Percentiles rank a stretch among this genome's conserved stretches.
Evolutionary conservation across 768 basidiomycete species (phyloP).

Genomic region (Gloeopeniophorella convolvens): DNA sequence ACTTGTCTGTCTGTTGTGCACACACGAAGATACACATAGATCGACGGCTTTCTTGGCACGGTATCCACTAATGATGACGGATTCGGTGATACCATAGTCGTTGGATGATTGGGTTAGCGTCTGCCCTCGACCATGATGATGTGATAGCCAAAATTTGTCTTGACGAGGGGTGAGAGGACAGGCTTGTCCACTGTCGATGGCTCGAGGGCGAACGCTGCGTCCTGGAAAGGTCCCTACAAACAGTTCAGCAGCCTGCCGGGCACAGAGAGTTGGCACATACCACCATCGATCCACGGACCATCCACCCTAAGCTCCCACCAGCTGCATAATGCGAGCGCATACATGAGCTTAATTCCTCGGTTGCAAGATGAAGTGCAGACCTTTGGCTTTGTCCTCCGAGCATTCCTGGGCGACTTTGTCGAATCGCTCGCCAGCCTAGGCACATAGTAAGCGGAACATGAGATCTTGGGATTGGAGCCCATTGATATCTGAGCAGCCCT

Average conservation of each 20-base stretch:
- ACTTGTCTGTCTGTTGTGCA: too few species aligned
- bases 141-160: slow-evolving; percentile 82
- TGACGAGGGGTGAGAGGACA: slow-evolving; percentile 61
- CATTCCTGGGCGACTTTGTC: slow-evolving; percentile 88
- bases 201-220: slow-evolving; percentile 75
- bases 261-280: slow-evolving; percentile 32
- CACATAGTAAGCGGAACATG: neutral
- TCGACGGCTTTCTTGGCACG: too few species aligned
- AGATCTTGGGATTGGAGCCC: neutral
- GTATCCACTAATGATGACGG: too few species aligned
- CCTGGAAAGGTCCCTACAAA: slow-evolving; percentile 64
- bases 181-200: slow-evolving; percentile 83
- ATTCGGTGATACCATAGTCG: too few species aligned
- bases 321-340: slow-evolving; percentile 39
- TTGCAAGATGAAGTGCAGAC: slow-evolving; percentile 32
- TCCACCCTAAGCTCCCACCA: slow-evolving; percentile 85
- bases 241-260: neutral
- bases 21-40: too few species aligned
- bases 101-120: slow-evolving; percentile 37
- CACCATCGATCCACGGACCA: slow-evolving; percentile 80
- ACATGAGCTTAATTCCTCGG: neutral
- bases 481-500: slow-evolving; percentile 5
- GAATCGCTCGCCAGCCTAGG: slow-evolving; percentile 70
- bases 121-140: slow-evolving; percentile 90
- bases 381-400: slow-evolving; percentile 88